Evolutionary conservation across 108 stramenopile genomes (phyloP), one percentile per base, ranked within the genome.

Genomic region (Nitzschia inconspicua): DNA sequence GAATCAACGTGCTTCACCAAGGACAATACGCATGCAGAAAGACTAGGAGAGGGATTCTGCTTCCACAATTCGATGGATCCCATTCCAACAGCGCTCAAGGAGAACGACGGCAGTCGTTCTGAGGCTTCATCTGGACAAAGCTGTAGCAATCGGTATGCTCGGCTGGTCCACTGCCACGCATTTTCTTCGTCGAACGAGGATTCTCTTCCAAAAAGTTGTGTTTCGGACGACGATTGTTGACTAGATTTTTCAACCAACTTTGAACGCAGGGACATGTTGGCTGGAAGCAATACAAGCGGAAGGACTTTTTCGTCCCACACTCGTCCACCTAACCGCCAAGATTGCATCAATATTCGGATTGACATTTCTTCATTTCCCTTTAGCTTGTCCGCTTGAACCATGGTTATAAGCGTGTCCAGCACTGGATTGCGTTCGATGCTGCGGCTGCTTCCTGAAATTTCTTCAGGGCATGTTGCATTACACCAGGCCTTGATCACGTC

Each of bases 301-400:
- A 62, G n/a, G 26, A 60, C 52, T 16, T 27, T 11, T 20, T 67
- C 59, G 25, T 67, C 35, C 85, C 85, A 86, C 54, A 65, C 48
- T 9, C 37, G 43, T 3, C 73, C 81, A 19, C 85, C 85, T 48
- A 78, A 66, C 19, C 61, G 54, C 81, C 81, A 83, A 19, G 78
- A 69, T 57, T 80, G 61, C 3, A 71, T 29, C 19, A 81, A 14
- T 13, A 83, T 51, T 11, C 57, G 58, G 20, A 60, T 40, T 22
- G 66, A 41, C 7, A 30, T 25, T 3, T 48, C 60, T 4, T n/a
- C 4, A 24, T 27, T n/a, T 13, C 18, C 40, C 1, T 26, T 11
- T 16, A 47, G 31, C 25, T 28, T 35, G 6, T 60, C 54, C 0
- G 43, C 26, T 14, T 20, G 25, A 13, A 51, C 63, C 6, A 86